Base-by-base conservation (phyloP, 495 filamentous ascomycete genomes). In the Talaromyces nanjingensis region DNA sequence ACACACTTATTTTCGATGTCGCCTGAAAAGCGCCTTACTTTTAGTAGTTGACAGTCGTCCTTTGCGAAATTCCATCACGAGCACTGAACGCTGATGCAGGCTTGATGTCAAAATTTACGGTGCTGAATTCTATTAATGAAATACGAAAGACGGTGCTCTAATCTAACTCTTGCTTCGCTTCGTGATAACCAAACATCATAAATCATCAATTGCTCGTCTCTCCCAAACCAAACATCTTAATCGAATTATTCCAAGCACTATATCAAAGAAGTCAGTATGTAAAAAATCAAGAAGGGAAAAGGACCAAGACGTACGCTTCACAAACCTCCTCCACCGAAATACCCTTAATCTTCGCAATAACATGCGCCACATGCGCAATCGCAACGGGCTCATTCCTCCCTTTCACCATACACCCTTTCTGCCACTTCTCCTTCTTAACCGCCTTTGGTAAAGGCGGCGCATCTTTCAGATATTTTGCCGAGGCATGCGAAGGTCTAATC, bases 361-460 rank as follows among this genome's bases (percentile, higher is more conserved):
- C 90, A 71, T 87, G 84, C 12, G 90, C 94, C n/a, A 98, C 91
- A 45, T 86, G 86, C 60, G 85, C 81, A 64, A 97, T 96, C 49
- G 85, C 86, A 68, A 86, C 89, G 25, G 92, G 89, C 75, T 98
- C 94, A 73, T 97, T 98, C 22, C 94, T 82, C 1, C 93, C 91
- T 76, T 96, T 97, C 20, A 97, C 84, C 86, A 96, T 90, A 4
- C 74, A 73, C 0, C 91, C 92, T 70, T 90, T 84, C 49, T 83
- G 83, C 85, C 89, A 98, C 74, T 88, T 96, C 74, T 98, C 94
- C 74, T 97, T 97, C 80, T 96, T 97, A 42, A 97, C 87, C n/a
- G 81, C 73, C 64, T 79, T 82, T 1, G 79, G 79, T 31, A 83
- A 63, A 8, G 72, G 65, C 3, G 79, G 76, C 3, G 79, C 80